A percentile compares a stretch with the other conserved stretches of the same genome.
phyloP scores from a whole-genome alignment of 768 basidiomycete genomes.

The Exsudoporus frostii region DNA sequence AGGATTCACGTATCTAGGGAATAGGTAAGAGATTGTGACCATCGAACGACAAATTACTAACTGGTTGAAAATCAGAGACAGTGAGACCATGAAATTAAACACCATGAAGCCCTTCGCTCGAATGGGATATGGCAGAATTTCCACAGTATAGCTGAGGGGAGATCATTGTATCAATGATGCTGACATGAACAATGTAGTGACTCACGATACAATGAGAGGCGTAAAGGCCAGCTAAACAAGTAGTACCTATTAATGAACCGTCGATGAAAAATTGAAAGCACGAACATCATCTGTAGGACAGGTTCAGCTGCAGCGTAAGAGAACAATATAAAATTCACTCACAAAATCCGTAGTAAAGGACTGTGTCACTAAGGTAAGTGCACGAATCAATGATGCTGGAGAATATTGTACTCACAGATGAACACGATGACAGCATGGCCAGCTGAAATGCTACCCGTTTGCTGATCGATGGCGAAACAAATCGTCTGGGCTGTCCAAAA shows the following conservation, averaged over 20 bases:
- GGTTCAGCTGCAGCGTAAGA: background rate
- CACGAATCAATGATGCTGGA: background rate
- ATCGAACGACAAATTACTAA: constrained; percentile 26
- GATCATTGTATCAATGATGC: background rate
- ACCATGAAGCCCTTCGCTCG: constrained; percentile 40
- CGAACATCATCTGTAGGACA: constrained; percentile 30
- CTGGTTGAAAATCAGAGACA: constrained; percentile 45
- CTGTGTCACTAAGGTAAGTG: constrained; percentile 12
- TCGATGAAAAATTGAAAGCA: background rate
- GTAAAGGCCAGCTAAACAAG: constrained; percentile 34
- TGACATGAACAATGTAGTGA: background rate
- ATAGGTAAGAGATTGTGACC: constrained; percentile 17
- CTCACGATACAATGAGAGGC: constrained; percentile 39
- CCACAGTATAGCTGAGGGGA: constrained; percentile 34
- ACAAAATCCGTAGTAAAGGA: constrained; percentile 41
- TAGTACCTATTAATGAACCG: background rate
- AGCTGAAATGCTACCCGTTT: constrained; percentile 24
- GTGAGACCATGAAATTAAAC: constrained; percentile 38
- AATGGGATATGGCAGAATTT: constrained; percentile 41
- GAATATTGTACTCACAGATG: constrained; percentile 35
- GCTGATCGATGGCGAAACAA: constrained; percentile 33
- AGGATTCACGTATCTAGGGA: constrained; percentile 35
- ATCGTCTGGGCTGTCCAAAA: constrained; percentile 40
- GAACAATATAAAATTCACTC: constrained; percentile 2
- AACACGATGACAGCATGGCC: constrained; percentile 45